Evolutionary conservation across 495 filamentous ascomycete species (phyloP), one percentile per base, ranked within the genome.

Genomic region (Aspergillus sclerotiicarbonarius): DNA sequence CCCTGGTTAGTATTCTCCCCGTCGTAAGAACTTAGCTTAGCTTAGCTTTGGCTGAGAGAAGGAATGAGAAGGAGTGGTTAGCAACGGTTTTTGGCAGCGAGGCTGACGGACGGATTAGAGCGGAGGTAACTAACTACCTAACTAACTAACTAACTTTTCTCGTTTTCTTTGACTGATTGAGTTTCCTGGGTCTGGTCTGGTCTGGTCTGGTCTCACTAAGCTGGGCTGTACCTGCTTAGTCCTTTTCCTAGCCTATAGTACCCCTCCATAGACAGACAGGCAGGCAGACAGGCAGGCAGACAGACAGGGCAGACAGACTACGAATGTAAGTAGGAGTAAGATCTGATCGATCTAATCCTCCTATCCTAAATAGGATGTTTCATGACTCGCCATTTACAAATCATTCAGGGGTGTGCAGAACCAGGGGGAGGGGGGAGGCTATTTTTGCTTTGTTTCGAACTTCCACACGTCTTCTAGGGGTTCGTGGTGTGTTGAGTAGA

Each of bases 351-450:
- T 41, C 37, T 41, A 41, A n/a, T n/a, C n/a, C 15, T 41, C 37
- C 37, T n/a, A 41, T n/a, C 10, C 8, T 12, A 41, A 41, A 41
- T 41, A 41, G 44, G 18, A 18, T 49, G 29, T 13, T 25, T 29
- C 46, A 49, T 49, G 46, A 49, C 46, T 49, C 46, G 46, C 46
- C 13, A 30, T 49, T 31, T 15, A 0, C 46, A 49, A 49, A 49
- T 49, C 46, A 49, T 49, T 41, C 37, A n/a, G 37, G 13, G 37
- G 37, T 6, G 37, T 25, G 25, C 25, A 25, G 25, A n/a, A 9
- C 4, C 18, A 10, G 45, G 45, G 18, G 44, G 44, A 44, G 1
- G 18, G 18, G 44, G 44, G 21, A 8, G 21, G 44, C 9, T 47
- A 29, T 21, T 41, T 41, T 41, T 41, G 37, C 37, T 41, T 41